Base-by-base conservation (phyloP, 495 filamentous ascomycete species). In the Articulospora tetracladia region DNA sequence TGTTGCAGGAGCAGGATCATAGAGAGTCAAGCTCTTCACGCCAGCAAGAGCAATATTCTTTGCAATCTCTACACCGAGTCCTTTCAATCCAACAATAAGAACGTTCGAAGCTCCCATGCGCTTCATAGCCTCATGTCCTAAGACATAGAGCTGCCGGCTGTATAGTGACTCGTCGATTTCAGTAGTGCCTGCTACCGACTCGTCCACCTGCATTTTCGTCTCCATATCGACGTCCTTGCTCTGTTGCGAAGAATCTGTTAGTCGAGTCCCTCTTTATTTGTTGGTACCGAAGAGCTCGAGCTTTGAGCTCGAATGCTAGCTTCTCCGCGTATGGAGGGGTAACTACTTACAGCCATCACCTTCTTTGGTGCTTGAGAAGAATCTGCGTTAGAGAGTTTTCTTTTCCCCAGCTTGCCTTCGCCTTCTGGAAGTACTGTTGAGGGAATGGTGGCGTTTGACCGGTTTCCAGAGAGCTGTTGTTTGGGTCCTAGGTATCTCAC, bases 41-140 rank as follows among this genome's bases (percentile, higher is more conserved):
- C 95, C 95, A 59, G 95, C 95, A 64, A 99, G 89, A 30, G 94
- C 95, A 70, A 99, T 90, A 66, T 99, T 98, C 80, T 99, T 99
- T 64, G 95, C 93, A 69, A 99, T 96, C 75, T 99, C 95, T 51
- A 97, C 92, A 75, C 95, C 95, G 30, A 99, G 83, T 20, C 95
- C 94, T 71, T 92, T 91, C 65, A 97, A 75, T 55, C 95, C 95
- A 54, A 92, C 89, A 54, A 99, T 83, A 20, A 99, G 88, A 47
- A 99, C 85, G 72, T 98, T 92, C 22, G 95, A 98, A 52, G 92
- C 89, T 71, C 92, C 83, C 95, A 99, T 99, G 57, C 93, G 90
- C 78, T 96, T 98, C 95, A 99, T 99, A 55, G 95, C 95, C 78
- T 99, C 95, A 74, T 98, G 95, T 28, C 95, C 95, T 59, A 99